Percentiles rank a stretch among this genome's conserved stretches.
Evolutionary conservation across 2,329 filamentous ascomycete genomes (phyloP).

Genomic region (Cercospora beticola): DNA sequence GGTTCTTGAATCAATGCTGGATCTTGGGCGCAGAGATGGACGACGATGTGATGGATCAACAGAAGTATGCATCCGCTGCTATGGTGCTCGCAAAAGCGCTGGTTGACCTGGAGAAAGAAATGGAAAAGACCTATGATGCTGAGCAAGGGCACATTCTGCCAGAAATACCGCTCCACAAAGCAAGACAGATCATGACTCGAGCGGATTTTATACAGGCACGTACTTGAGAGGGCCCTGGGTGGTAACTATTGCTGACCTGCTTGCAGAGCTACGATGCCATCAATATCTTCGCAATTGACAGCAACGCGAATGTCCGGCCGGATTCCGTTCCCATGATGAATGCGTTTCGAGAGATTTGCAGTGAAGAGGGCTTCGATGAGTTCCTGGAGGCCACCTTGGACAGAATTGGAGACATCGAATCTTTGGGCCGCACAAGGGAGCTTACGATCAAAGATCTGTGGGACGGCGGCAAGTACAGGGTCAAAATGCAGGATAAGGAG

Average conservation of each 20-base stretch:
- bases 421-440: constrained; percentile 87
- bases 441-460: constrained; percentile 93
- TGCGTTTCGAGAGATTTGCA: constrained; percentile 83
- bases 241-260: not conserved
- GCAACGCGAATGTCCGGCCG: constrained; percentile 79
- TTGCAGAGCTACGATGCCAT: constrained; percentile 79
- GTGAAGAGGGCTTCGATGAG: constrained; percentile 72
- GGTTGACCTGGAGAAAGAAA: constrained; percentile 75
- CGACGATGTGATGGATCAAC: constrained; percentile 97
- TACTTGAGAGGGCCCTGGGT: not conserved
- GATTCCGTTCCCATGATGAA: constrained; percentile 95
- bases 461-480: constrained; percentile 74
- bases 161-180: constrained; percentile 75
- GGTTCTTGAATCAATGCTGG: constrained; percentile 78
- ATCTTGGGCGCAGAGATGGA: constrained; percentile 78
- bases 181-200: constrained; percentile 90
- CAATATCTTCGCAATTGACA: constrained; percentile 94
- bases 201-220: constrained; percentile 73
- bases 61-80: constrained; percentile 90
- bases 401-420: constrained; percentile 90
- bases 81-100: constrained; percentile 91
- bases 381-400: constrained; percentile 79
- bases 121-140: constrained; percentile 61
- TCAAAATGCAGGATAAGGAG: constrained; percentile 52
- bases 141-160: constrained; percentile 73